A percentile compares a stretch with the other conserved stretches of the same genome.
Evolutionary conservation across 805 yeast species (phyloP).

Genomic region (Candida argentea): DNA sequence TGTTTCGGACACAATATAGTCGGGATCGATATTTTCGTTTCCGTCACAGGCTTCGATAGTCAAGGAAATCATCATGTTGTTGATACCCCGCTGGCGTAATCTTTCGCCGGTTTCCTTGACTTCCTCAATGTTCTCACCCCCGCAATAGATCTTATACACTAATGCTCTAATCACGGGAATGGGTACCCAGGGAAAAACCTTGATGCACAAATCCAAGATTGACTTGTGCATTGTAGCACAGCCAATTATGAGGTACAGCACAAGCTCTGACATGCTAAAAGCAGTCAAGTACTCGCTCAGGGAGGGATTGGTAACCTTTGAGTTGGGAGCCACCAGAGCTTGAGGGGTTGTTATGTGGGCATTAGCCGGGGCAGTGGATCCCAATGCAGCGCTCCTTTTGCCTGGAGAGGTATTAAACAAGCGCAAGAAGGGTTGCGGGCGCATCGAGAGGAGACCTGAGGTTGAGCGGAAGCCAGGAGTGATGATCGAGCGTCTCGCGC

Average conservation of each 20-base stretch:
- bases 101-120: slow-evolving; percentile 63
- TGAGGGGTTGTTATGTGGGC: slow-evolving; percentile 2
- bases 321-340: no score
- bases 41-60: slow-evolving; percentile 93
- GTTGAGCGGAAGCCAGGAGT: no score
- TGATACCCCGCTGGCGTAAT: slow-evolving; percentile 63
- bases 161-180: slow-evolving; percentile 55
- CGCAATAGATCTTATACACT: slow-evolving; percentile 80
- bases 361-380: slow-evolving; percentile 5
- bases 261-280: slow-evolving; percentile 42
- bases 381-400: slow-evolving; percentile 11
- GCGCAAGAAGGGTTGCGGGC: no score
- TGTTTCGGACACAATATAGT: slow-evolving; percentile 53
- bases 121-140: slow-evolving; percentile 71
- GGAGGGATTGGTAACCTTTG: no score
- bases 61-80: slow-evolving; percentile 91
- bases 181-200: slow-evolving; percentile 67
- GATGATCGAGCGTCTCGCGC: no score
- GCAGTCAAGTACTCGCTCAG: slow-evolving; percentile 37
- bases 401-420: slow-evolving; percentile 14
- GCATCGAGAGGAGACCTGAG: no score
- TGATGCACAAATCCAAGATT: slow-evolving; percentile 50
- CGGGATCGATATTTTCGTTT: slow-evolving; percentile 47
- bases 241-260: slow-evolving; percentile 62
- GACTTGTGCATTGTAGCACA: slow-evolving; percentile 56